phyloP scores from a whole-genome alignment of 768 basidiomycete species.

The Suillus subaureus region DNA sequence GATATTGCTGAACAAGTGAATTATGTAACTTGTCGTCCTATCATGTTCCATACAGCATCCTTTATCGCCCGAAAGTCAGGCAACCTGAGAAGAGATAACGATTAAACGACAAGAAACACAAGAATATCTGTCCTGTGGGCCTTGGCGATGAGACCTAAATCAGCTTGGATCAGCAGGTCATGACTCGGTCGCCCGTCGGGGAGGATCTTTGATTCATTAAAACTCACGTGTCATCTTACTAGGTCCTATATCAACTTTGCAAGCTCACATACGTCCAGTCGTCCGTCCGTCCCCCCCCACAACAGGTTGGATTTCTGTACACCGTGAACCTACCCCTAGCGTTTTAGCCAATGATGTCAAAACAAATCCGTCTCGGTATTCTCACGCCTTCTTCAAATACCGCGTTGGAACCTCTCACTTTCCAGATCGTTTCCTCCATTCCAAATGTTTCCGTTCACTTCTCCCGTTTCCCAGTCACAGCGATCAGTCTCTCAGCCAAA shows the following conservation, averaged over 20 bases:
- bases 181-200: not conserved
- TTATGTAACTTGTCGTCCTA: too few relatives aligned
- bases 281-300: not conserved
- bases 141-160: not conserved
- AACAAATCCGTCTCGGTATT: constrained; percentile 5
- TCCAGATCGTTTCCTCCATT: not conserved
- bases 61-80: constrained; percentile 1
- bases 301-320: not conserved
- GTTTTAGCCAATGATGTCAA: not conserved
- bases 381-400: constrained; percentile 5
- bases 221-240: not conserved
- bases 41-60: not conserved
- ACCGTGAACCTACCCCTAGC: not conserved
- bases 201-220: not conserved
- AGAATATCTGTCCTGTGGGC: not conserved
- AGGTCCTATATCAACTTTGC: not conserved
- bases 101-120: not conserved
- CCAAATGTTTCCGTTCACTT: constrained; percentile 4
- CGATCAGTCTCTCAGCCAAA: not conserved
- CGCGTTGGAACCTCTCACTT: constrained; percentile 3
- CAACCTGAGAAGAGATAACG: not conserved
- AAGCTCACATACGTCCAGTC: not conserved
- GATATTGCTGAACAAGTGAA: not conserved
- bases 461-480: constrained; percentile 2
- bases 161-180: not conserved